Base-by-base conservation (phyloP, 2,329 filamentous ascomycete genomes). In the Diaporthe citri region DNA sequence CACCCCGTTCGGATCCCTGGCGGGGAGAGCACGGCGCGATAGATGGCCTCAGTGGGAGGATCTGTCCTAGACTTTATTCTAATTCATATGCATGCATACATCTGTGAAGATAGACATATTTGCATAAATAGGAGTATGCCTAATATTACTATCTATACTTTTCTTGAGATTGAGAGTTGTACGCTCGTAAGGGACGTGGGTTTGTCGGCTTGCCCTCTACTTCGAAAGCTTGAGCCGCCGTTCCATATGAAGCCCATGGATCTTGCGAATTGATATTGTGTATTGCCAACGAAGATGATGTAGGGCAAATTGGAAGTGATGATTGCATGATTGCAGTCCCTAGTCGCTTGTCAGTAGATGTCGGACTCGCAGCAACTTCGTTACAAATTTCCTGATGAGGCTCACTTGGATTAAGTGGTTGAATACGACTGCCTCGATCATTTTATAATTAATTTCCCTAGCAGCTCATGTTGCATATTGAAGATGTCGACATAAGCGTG, bases 1-100 rank as follows among this genome's bases (percentile, higher is more conserved):
- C 87, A 88, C 71, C 86, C 86, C 5, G 77, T 88, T 7, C 79
- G 78, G 73, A 74, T 82, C 28, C 77, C 78, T 3, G 70, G 72
- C 22, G 78, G 78, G 22, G 75, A 75, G 39, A 57, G 41, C 28
- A 71, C 43, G 7, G 15, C 34, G 15, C 12, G 64, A 31, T 55
- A 69, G 64, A 55, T 25, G 25, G 48, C 13, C 34, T 22, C n/a
- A 10, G 64, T 1, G 9, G 12, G 20, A 20, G 13, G 28, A 25
- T 22, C 10, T 46, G 25, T 22, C 20, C 52, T 10, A 12, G 0
- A 25, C 25, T 64, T 17, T 13, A 17, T 55, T 69, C 22, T 69
- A 55, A 43, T 17, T 43, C 36, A 20, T 10, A 31, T n/a, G 25
- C 31, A 55, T 64, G 20, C 57, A 64, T 62, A 52, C 57, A 43